Conservation (phyloP, 768 basidiomycete genomes). For the Scleroderma citrinum region DNA sequence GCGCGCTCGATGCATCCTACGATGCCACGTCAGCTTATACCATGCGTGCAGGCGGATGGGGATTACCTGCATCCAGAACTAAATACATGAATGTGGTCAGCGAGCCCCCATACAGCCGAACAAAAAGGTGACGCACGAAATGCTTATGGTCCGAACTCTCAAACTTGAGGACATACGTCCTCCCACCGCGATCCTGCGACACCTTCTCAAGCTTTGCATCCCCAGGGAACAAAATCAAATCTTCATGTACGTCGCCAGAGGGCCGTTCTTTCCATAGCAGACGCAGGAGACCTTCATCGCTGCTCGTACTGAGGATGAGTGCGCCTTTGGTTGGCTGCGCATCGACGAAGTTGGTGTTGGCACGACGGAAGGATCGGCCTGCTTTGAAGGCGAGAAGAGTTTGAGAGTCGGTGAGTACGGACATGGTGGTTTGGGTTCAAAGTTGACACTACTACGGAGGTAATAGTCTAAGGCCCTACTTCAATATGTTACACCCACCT, state of each 20-base stretch:
- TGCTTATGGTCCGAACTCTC: conserved; percentile 84
- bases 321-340: conserved; percentile 68
- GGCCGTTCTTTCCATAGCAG: conserved; percentile 76
- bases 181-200: conserved; percentile 53
- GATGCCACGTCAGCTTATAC: neutral
- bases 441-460: too few relatives aligned
- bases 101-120: conserved; percentile 1
- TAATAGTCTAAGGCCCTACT: too few relatives aligned
- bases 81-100: conserved; percentile 5
- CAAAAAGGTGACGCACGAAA: conserved; percentile 57
- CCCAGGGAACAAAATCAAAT: conserved; percentile 80
- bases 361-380: conserved; percentile 68
- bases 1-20: conserved; percentile 60
- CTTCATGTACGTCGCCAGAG: conserved; percentile 60
- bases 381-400: conserved; percentile 53
- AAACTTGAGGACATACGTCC: conserved; percentile 88
- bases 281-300: conserved; percentile 72
- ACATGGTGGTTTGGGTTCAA: neutral
- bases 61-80: conserved; percentile 87
- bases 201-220: conserved; percentile 83
- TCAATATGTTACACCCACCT: too few relatives aligned
- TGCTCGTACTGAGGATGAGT: conserved; percentile 51
- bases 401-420: conserved; percentile 20
- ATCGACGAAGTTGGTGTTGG: conserved; percentile 62
- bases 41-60: neutral